A percentile compares a stretch with the other conserved stretches of the same genome.
phyloP scores from a whole-genome alignment of 495 filamentous ascomycete species.

The Xylaria acuta region DNA sequence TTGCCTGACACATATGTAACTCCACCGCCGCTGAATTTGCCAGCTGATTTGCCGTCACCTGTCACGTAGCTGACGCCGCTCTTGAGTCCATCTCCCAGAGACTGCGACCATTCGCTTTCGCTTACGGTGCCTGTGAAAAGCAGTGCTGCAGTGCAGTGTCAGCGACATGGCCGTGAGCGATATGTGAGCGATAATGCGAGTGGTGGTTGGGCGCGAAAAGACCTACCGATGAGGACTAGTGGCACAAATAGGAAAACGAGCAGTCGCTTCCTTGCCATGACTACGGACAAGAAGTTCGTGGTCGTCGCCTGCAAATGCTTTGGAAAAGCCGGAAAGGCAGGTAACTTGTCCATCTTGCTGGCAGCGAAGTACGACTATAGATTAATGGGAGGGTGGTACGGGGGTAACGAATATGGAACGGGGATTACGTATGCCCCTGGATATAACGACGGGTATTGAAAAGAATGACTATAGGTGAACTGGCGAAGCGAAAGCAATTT shows the following conservation, averaged over 20 bases:
- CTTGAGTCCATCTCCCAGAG: slow-evolving; percentile 39
- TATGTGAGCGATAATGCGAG: background rate
- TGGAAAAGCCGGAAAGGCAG: slow-evolving; percentile 27
- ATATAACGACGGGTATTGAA: slow-evolving; percentile 16
- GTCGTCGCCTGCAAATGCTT: slow-evolving; percentile 26
- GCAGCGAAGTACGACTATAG: slow-evolving; percentile 6
- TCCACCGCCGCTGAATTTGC: slow-evolving; percentile 17
- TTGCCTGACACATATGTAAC: slow-evolving; percentile 26
- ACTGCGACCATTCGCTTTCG: slow-evolving; percentile 43
- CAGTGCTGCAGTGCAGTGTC: slow-evolving; percentile 25
- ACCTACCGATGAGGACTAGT: slow-evolving; percentile 38
- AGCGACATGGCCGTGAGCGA: background rate
- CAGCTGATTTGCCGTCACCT: slow-evolving; percentile 35
- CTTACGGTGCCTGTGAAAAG: slow-evolving; percentile 39
- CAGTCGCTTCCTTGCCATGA: slow-evolving; percentile 41
- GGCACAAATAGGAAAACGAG: slow-evolving; percentile 40
- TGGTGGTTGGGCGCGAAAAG: background rate
- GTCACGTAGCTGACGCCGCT: slow-evolving; percentile 42
- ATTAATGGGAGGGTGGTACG: slow-evolving; percentile 13
- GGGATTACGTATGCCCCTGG: slow-evolving; percentile 19
- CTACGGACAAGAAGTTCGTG: slow-evolving; percentile 35
- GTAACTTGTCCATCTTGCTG: slow-evolving; percentile 37
- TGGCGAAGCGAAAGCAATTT: slow-evolving; percentile 5
- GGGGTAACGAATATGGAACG: slow-evolving; percentile 8
- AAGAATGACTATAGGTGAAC: slow-evolving; percentile 26